Percentiles rank a stretch among this genome's conserved stretches.
Conservation (phyloP, 75 land plant species). For the Picea glauca region DNA sequence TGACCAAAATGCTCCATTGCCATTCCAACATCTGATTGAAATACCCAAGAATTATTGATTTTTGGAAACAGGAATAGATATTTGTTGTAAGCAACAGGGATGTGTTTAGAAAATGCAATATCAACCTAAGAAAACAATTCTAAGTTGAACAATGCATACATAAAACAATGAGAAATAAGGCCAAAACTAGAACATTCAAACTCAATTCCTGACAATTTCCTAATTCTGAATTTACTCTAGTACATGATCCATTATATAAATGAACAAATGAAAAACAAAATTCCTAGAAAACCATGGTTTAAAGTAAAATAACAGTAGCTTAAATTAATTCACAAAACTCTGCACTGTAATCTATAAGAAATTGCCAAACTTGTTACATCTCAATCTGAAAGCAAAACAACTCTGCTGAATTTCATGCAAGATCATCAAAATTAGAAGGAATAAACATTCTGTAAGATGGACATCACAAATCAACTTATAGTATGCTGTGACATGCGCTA, state of each 20-base stretch:
- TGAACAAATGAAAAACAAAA: not conserved
- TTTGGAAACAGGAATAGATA: not conserved
- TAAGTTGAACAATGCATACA: not conserved
- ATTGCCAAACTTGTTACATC: not conserved
- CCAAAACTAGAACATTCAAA: not conserved
- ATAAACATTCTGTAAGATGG: not conserved
- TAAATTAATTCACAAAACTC: not conserved
- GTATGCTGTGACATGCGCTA: not conserved
- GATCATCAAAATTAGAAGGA: not conserved
- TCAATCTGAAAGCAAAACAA: not conserved
- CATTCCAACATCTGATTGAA: no score
- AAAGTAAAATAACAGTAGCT: not conserved
- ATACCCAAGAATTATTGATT: not conserved
- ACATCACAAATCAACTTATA: not conserved
- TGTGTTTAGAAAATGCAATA: not conserved
- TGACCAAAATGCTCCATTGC: no score
- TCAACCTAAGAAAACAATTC: not conserved
- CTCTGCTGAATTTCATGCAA: not conserved
- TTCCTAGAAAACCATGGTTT: not conserved
- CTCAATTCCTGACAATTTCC: not conserved
- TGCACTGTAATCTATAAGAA: not conserved
- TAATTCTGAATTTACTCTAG: not conserved
- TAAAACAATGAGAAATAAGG: not conserved
- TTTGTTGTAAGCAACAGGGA: not conserved
- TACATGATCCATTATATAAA: not conserved